Evolutionary conservation across 345 rosid species (phyloP), one percentile per base, ranked within the genome.

Genomic region (Lenwebbia sp.): DNA sequence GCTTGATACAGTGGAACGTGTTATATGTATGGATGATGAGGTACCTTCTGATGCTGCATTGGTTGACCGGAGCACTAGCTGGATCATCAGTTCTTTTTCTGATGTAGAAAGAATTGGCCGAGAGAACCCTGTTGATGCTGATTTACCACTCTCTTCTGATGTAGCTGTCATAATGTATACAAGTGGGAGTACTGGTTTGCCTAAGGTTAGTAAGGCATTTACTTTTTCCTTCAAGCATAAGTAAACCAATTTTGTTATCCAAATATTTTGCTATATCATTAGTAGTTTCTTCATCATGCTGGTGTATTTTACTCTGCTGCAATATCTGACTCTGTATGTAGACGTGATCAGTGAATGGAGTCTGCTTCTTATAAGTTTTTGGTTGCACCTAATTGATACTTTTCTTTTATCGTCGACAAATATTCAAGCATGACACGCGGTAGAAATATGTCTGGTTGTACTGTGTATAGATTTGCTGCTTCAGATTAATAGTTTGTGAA

Each of bases 101-200:
- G 93, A 92, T 84, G 98, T 95, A 50, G 92, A 90, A 91, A 98
- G 90, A 85, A 92, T 92, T 76, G 99, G 99, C 82, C 90, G 56
- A 58, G 95, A 93, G 92, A 96, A 93, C 87, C 92, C 96, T 19
- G 89, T 91, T 3, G 92, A 86, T 44, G 92, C 98, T n/a, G 94
- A 90, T 88, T 93, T 94, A 83, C 99, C 99, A 19, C 88, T 90
- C 86, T 65, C 96, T 84, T 91, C 93, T 86, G 99, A 98, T 89
- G 89, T 94, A 88, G 99, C 99, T 82, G 98, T 98, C 85, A 94
- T 98, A 86, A 96, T 98, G 99, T 98, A 96, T 88, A 98, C 99
- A 83, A 98, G 99, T 93, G 99, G 99, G 85, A 96, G 99, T 90
- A 95, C 99, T 86, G 98, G 99, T 49, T 88, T 96, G 93, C 99